Evolutionary conservation across 805 yeast species (phyloP).

Genomic region (Barnettozyma vustinii): DNA sequence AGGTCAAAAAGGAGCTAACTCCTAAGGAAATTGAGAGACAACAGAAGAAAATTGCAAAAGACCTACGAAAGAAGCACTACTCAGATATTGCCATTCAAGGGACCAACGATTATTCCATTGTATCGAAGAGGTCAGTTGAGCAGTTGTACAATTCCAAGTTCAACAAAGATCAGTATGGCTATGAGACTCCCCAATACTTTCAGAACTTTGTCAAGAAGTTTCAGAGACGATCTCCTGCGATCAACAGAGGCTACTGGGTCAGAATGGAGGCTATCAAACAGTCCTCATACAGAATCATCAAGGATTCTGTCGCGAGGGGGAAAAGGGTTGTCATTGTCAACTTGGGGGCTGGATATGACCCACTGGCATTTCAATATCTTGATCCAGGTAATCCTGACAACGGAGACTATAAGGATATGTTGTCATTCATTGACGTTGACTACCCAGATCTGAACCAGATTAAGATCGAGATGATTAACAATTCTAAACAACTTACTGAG

Average conservation of each 20-base stretch:
- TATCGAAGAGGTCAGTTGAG: slow-evolving; percentile 78
- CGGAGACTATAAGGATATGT: slow-evolving; percentile 23
- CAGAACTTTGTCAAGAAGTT: slow-evolving; percentile 60
- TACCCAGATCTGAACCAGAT: slow-evolving; percentile 61
- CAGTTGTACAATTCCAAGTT: slow-evolving; percentile 39
- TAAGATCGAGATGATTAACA: slow-evolving; percentile 48
- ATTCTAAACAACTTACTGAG: slow-evolving; percentile 39
- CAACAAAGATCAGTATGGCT: slow-evolving; percentile 12
- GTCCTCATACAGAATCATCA: slow-evolving; percentile 43
- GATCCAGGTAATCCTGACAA: slow-evolving; percentile 29
- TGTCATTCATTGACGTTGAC: slow-evolving; percentile 65
- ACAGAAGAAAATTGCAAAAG: slow-evolving; percentile 33
- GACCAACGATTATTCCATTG: slow-evolving; percentile 78
- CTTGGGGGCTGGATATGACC: slow-evolving; percentile 77
- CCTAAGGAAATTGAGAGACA: slow-evolving; percentile 13
- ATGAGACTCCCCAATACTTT: slow-evolving; percentile 42
- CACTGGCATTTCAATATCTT: slow-evolving; percentile 49
- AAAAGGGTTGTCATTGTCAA: slow-evolving; percentile 46
- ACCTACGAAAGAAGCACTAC: slow-evolving; percentile 40
- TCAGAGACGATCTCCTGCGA: slow-evolving; percentile 70
- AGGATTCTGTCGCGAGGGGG: slow-evolving; percentile 19
- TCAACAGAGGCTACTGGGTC: slow-evolving; percentile 80
- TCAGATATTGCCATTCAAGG: slow-evolving; percentile 74
- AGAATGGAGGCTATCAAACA: slow-evolving; percentile 65
- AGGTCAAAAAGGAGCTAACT: neutral